Base-by-base conservation (phyloP, 129 eudicot species). In the Artemisia tridentata region DNA sequence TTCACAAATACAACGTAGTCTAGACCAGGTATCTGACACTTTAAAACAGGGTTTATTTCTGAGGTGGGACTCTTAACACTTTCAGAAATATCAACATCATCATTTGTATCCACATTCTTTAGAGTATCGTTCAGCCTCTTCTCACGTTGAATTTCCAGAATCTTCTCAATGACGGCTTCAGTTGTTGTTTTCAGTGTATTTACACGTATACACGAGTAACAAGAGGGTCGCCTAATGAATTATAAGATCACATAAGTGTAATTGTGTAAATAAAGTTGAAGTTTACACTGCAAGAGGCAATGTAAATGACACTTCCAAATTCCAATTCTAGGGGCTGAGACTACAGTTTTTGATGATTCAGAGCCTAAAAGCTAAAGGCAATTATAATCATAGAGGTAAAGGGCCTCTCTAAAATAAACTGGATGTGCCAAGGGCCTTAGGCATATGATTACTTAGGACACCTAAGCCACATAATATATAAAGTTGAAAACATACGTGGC, bases 201-300 rank as follows among this genome's bases (percentile, higher is more conserved):
- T 54, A 89, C 99, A 68, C 99, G 96, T 48, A 93, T 79, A 83
- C 99, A 93, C 50, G 99, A 87, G 84, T 93, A 93, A 74, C 96
- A 79, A 51, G 97, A 93, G 14, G 99, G 99, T 15, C 79, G 88
- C 84, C 97, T 90, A 67, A 74, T 49, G 63, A 85, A 72, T 52
- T 85, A 55, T 5, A 73, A 73, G 63, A 71, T 51, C 81, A 64
- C 11, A 55, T 18, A 41, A 47, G 72, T 43, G 56, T 63, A 27
- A 67, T 31, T 19, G 68, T 43, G 62, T 63, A 27, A 62, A 31
- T 19, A 57, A 72, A 18, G 7, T 48, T 11, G 7, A 15, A 53
- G 27, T 11, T 5, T 17, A n/a, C 11, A 68, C 16, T 34, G 51
- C 74, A 68, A 71, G 15, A 7, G 4, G 38, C 54, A 65, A 45